Evolutionary conservation across 306 rosid genomes (phyloP), one percentile per base, ranked within the genome.

Genomic region (Rosa persica): DNA sequence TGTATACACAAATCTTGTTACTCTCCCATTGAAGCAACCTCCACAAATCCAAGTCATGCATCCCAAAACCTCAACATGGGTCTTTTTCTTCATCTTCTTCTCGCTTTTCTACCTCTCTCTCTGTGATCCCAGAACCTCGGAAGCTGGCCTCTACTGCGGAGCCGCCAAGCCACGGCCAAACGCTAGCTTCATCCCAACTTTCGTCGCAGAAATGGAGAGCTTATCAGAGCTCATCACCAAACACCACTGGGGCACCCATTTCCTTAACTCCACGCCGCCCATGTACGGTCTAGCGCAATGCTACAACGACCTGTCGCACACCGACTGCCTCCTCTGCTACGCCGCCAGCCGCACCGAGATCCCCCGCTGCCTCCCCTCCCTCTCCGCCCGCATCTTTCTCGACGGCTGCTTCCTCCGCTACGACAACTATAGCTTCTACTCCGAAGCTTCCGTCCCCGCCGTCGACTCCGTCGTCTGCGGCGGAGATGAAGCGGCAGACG

Each of bases 361-460:
- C 48, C 98, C 98, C 0, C 89, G 89, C 40, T 93, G 98, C 79
- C 96, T 93, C 36, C 97, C 97, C 9, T 83, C 93, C 0, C 17
- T 85, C 80, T 75, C 97, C 0, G 96, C 93, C 2, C 80, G 88
- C 38, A 86, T 93, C 23, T 91, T 66, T 82, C 96, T 91, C n/a
- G 98, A 93, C 27, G 98, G 98, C 10, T 93, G 98, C 85, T 91
- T 89, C 86, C 89, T 91, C 9, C 88, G 98, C 43, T 93, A 93
- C 23, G 98, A 93, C 34, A 85, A 79, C 75, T 91, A 89, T 88
- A 82, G 80, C 60, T 93, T 93, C 88, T 93, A 84, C 75, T 5
- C 39, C 0, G 90, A 93, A 57, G 13, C 57, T 12, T 79, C 81
- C 0, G 85, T 84, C 55, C 46, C 88, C 13, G 10, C 38, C 0